These are phyloP conservation scores for Eleusine indica DNA, from an alignment of 176 grass and related monocot species.

Conservation along the genomic window DNA sequence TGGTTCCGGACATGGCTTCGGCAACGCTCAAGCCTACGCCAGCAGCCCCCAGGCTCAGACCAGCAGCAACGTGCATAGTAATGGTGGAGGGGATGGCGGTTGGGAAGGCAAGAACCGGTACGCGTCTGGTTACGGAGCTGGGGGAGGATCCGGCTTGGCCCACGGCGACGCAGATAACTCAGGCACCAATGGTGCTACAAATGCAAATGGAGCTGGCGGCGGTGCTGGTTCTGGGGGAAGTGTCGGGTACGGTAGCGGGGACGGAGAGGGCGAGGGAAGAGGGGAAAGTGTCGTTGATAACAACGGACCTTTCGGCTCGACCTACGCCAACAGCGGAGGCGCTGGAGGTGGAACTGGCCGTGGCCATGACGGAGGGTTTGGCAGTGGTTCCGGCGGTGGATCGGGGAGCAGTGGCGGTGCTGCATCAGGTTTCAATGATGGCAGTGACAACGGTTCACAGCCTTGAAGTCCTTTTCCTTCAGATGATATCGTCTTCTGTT, in stretches of 20 bases:
- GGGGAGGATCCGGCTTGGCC: neutral
- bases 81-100: neutral
- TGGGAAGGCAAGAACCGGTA: neutral
- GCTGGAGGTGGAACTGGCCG: neutral
- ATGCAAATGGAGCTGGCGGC: neutral
- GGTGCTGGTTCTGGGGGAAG: constrained; percentile 16
- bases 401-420: neutral
- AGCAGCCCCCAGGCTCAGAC: neutral
- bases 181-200: neutral
- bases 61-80: neutral
- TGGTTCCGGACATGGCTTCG: neutral
- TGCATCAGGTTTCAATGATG: neutral
- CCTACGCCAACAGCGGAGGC: neutral
- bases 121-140: constrained; percentile 2
- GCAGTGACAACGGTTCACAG: neutral
- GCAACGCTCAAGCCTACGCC: neutral
- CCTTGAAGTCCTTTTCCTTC: neutral
- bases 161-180: neutral
- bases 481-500: neutral
- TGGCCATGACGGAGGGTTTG: constrained; percentile 30
- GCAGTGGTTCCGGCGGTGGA: neutral
- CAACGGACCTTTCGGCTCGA: neutral
- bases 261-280: neutral
- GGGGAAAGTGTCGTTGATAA: neutral
- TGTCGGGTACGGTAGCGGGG: neutral